Base-by-base conservation (phyloP, 768 basidiomycete genomes). In the Mycena filopes region DNA sequence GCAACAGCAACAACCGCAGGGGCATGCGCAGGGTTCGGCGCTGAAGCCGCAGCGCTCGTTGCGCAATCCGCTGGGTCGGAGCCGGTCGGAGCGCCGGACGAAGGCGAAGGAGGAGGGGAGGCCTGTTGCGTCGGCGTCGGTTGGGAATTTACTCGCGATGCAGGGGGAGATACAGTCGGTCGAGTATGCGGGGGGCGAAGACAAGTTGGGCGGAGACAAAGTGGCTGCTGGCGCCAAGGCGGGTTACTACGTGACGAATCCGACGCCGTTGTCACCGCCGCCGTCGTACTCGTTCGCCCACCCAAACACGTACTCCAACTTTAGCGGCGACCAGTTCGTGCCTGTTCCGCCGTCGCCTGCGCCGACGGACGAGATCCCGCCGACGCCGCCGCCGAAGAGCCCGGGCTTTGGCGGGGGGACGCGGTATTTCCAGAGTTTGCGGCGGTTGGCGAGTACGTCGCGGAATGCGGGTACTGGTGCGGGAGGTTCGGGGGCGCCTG, bases 361-460 rank as follows among this genome's bases (percentile, higher is more conserved):
- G 1, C 38, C 26, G 42, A 67, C 6, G 18, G 66, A 43, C 48
- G 71, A 77, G n/a, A 64, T 77, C 8, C 71, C 76, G 0, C 75
- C 80, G 8, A 82, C 83, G 7, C 81, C 82, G 9, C 86, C 86
- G 6, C 82, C 85, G 21, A 87, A 85, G 69, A 85, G 84, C 21
- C 81, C 84, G 7, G 77, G 79, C n/a, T 74, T 38, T 53, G 53
- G 28, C 29, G 55, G 47, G 1, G 53, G 54, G 46, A 40, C 76
- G 21, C 81, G 82, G 9, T 83, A 87, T 58, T 82, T 90, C 46
- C 74, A 83, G 5, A 79, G 80, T 38, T 82, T 89, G 55, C 79
- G 83, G 50, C 79, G 84, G 45, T 78, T 84, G 53, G 83, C 83
- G 9, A 81, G 76, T 66, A 80, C 84, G 5, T 78, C 80, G 11